Evolutionary conservation across 441 rosid genomes (phyloP).

Genomic region (California macrophylla): DNA sequence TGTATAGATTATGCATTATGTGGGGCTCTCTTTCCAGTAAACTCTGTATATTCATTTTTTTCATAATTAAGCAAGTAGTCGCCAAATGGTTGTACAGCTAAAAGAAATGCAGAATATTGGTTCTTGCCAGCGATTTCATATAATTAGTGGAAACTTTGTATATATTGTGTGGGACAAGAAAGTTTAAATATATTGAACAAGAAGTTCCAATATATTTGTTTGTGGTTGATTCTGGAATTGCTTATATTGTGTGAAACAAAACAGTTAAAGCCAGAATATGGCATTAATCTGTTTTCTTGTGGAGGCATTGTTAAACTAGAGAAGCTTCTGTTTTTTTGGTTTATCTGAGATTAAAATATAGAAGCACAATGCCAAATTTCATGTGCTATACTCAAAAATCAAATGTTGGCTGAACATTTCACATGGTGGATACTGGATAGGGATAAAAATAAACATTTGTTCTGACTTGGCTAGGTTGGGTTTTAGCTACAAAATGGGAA

Average conservation of each 20-base stretch:
- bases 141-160: not conserved
- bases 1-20: not conserved
- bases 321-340: not conserved
- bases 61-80: not conserved
- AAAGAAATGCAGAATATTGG: not conserved
- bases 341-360: not conserved
- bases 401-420: not conserved
- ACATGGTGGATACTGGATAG: conserved; percentile 1
- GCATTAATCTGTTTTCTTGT: too few relatives aligned
- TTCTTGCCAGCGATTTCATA: not conserved
- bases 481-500: not conserved
- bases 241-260: not conserved
- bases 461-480: not conserved
- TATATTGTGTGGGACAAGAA: not conserved
- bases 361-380: not conserved
- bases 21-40: not conserved
- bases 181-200: not conserved
- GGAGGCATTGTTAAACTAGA: not conserved
- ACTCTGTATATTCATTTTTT: not conserved
- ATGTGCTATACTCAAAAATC: not conserved
- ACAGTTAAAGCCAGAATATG: not conserved
- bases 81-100: conserved; percentile 6
- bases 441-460: not conserved
- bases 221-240: not conserved
- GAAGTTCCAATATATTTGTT: not conserved